Evolutionary conservation across 75 land plant species (phyloP).

Genomic region (Sequoia sempervirens): DNA sequence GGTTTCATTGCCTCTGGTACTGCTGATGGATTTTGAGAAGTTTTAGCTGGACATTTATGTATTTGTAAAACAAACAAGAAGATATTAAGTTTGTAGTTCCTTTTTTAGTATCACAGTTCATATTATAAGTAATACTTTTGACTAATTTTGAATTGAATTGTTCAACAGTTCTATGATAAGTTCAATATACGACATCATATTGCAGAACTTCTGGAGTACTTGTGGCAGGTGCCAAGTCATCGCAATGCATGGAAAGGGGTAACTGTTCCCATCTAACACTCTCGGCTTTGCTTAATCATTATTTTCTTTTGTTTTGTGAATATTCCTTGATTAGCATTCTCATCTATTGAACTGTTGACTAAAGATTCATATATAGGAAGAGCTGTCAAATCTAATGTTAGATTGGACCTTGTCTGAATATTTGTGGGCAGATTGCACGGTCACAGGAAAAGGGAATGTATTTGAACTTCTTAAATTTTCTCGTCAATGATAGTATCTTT

Average conservation of each 20-base stretch:
- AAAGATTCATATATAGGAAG: not conserved
- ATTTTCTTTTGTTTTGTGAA: not conserved
- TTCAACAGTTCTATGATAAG: constrained; percentile 93
- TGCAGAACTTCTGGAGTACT: constrained; percentile 91
- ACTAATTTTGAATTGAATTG: not conserved
- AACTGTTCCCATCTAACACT: not conserved
- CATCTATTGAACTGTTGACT: not conserved
- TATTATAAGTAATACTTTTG: not conserved
- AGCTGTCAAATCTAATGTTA: not conserved
- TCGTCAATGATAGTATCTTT: constrained; percentile 96
- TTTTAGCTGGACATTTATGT: not conserved
- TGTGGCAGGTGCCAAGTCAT: constrained; percentile 97
- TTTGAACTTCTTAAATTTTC: constrained; percentile 87
- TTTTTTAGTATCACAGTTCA: not conserved
- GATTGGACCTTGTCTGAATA: constrained; percentile 1
- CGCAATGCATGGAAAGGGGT: constrained; percentile 89
- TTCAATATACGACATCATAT: constrained; percentile 98
- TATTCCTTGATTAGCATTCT: constrained; percentile 1
- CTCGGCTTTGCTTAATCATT: not conserved
- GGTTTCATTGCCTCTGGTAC: not conserved
- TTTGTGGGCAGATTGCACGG: constrained; percentile 62
- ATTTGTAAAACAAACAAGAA: not conserved
- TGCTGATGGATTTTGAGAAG: not conserved
- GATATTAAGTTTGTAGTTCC: not conserved
- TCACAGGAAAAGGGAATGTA: constrained; percentile 93